These are phyloP conservation scores for Xerocomus brunneocitrinus DNA, from an alignment of 768 basidiomycete species.

Conservation along the genomic window DNA sequence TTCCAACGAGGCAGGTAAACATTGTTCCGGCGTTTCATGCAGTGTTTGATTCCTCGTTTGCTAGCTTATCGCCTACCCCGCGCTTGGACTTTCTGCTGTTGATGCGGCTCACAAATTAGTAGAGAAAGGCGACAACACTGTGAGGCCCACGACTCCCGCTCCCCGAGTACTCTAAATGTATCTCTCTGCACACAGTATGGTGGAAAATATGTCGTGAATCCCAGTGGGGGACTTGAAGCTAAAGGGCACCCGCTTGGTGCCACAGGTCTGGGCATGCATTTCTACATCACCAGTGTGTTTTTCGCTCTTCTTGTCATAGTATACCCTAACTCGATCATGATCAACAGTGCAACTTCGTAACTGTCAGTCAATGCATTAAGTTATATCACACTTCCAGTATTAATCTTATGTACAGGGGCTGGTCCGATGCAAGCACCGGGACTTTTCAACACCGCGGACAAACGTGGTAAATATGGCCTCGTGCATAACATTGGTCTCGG, in stretches of 20 bases:
- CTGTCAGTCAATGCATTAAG: slow-evolving; percentile 38
- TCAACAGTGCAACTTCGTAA: slow-evolving; percentile 66
- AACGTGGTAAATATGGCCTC: slow-evolving; percentile 72
- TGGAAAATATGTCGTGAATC: slow-evolving; percentile 81
- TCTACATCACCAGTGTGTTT: slow-evolving; percentile 70
- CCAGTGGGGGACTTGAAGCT: slow-evolving; percentile 83
- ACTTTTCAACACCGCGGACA: slow-evolving; percentile 56
- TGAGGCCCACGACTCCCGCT: slow-evolving; percentile 27
- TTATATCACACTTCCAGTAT: not conserved
- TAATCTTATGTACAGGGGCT: slow-evolving; percentile 48
- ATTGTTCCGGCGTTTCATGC: not conserved
- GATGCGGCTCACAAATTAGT: slow-evolving; percentile 73
- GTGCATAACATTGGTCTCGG: slow-evolving; percentile 84
- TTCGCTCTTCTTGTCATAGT: not conserved
- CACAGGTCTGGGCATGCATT: slow-evolving; percentile 82
- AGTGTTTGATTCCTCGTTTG: not conserved
- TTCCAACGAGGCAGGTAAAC: slow-evolving; percentile 59
- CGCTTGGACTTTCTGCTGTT: slow-evolving; percentile 62
- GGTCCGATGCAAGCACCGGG: slow-evolving; percentile 80
- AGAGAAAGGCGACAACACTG: slow-evolving; percentile 75
- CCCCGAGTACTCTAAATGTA: not conserved
- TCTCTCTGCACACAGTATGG: slow-evolving; percentile 50
- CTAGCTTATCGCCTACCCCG: slow-evolving; percentile 78
- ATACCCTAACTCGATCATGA: slow-evolving; percentile 1
- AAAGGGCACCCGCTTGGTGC: slow-evolving; percentile 86